Evolutionary conservation across 2,329 filamentous ascomycete species (phyloP), one percentile per base, ranked within the genome.

Genomic region (Epichloe gansuensis): DNA sequence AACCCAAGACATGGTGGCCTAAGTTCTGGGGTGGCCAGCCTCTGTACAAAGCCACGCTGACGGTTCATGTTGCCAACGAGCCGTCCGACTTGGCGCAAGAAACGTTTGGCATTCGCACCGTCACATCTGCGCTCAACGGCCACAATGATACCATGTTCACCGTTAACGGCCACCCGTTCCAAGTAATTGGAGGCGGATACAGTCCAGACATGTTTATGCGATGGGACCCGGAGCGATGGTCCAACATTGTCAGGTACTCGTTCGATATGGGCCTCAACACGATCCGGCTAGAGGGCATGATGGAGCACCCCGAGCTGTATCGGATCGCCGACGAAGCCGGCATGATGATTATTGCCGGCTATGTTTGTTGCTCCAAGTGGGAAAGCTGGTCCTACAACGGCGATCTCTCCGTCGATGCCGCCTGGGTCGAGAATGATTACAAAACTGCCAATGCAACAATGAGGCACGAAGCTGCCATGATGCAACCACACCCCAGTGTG

Each of bases 281-380:
- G 0, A 67, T 84, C 23, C 76, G 81, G 2, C 70, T 84, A 1
- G 81, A 84, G 59, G 81, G 81, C 2, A 83, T 82, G 55, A 75
- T 80, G 60, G 81, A 84, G 57, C 80, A 84, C 7, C 76, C 78
- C 0, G 73, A 77, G 55, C 64, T 84, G 1, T 84, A 82, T 58
- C 68, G 76, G 0, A 66, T 82, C 2, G 76, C 80, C 1, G 79
- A 83, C 57, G 67, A 71, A 3, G 66, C 81, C 58, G 81, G 81
- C 0, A 58, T 84, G 38, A 81, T 84, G 78, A 63, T 84, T 0
- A 66, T 84, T 39, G 68, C 78, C 0, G 81, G 81, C 0, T 84
- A 80, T 79, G 80, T 83, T 54, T 84, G 81, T 62, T 84, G 81
- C 60, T 77, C 83, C 57, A 84, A 84, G 60, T 84, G 81, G 81